These are phyloP conservation scores for Diaporthe caulivora DNA, from an alignment of 2,329 filamentous ascomycete species.

Conservation along the genomic window DNA sequence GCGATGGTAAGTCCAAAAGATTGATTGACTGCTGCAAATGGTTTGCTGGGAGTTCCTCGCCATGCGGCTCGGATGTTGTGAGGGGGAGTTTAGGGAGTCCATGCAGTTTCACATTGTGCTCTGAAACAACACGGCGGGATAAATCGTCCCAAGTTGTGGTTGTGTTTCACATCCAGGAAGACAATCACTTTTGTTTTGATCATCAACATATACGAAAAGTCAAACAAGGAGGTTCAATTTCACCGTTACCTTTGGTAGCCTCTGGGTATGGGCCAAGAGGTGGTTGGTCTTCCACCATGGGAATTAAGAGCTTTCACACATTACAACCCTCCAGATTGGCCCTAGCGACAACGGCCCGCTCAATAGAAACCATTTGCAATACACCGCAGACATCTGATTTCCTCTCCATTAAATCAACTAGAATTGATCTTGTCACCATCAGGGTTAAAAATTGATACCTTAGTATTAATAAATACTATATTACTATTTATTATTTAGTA, in stretches of 20 bases:
- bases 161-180: background rate
- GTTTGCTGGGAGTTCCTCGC: background rate
- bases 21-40: background rate
- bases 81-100: background rate
- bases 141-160: background rate
- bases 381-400: too few species aligned
- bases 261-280: background rate
- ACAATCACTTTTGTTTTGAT: background rate
- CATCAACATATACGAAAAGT: background rate
- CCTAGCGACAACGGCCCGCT: background rate
- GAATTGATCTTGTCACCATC: too few species aligned
- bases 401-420: too few species aligned
- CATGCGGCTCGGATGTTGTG: too few species aligned
- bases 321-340: background rate
- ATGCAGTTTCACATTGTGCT: conserved; percentile 12
- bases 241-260: too few species aligned
- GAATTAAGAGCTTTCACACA: background rate
- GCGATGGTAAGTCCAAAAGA: background rate
- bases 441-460: too few species aligned
- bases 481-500: too few species aligned
- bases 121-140: conserved; percentile 24
- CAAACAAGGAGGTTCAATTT: background rate
- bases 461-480: too few species aligned
- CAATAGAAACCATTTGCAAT: background rate
- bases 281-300: background rate